Conservation (phyloP, 371 early-diverging fungal species). For the Saksenaea oblongispora region DNA sequence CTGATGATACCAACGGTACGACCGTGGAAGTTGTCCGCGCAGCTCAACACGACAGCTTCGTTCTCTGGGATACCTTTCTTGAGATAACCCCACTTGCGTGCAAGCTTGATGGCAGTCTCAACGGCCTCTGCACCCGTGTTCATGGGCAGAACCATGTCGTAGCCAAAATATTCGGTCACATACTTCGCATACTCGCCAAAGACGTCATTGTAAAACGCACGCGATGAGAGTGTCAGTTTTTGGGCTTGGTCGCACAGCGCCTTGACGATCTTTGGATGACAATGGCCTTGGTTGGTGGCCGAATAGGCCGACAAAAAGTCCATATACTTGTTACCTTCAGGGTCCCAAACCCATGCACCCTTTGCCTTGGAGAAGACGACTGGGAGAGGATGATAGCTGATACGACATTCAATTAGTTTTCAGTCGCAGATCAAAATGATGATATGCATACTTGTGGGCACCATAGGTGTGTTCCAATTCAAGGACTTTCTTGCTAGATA, state of each 20-base stretch:
- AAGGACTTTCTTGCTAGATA: slow-evolving; percentile 11
- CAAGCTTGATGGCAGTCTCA: slow-evolving; percentile 97
- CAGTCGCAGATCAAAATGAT: not conserved
- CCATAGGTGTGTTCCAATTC: slow-evolving; percentile 11
- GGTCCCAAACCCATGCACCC: slow-evolving; percentile 94
- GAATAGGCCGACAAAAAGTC: slow-evolving; percentile 97
- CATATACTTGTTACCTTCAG: slow-evolving; percentile 93
- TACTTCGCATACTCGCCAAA: slow-evolving; percentile 91
- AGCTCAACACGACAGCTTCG: slow-evolving; percentile 85
- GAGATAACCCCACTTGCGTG: slow-evolving; percentile 95
- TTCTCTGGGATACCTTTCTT: slow-evolving; percentile 88
- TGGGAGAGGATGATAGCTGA: slow-evolving; percentile 96
- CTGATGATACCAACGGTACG: slow-evolving; percentile 94
- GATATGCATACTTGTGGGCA: slow-evolving; percentile 11
- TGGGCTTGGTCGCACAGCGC: slow-evolving; percentile 91
- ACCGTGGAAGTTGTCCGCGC: slow-evolving; percentile 95
- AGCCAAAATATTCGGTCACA: slow-evolving; percentile 92
- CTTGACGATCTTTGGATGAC: slow-evolving; percentile 94
- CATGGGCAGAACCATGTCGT: slow-evolving; percentile 97
- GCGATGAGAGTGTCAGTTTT: slow-evolving; percentile 83
- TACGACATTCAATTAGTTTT: not conserved
- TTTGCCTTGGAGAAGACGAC: slow-evolving; percentile 89
- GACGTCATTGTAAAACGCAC: slow-evolving; percentile 95
- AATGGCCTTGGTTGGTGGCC: slow-evolving; percentile 97
- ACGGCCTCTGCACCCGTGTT: slow-evolving; percentile 99